These are phyloP conservation scores for Trypanosoma cruzi DNA, from an alignment of 208 protist species.

Conservation along the genomic window DNA sequence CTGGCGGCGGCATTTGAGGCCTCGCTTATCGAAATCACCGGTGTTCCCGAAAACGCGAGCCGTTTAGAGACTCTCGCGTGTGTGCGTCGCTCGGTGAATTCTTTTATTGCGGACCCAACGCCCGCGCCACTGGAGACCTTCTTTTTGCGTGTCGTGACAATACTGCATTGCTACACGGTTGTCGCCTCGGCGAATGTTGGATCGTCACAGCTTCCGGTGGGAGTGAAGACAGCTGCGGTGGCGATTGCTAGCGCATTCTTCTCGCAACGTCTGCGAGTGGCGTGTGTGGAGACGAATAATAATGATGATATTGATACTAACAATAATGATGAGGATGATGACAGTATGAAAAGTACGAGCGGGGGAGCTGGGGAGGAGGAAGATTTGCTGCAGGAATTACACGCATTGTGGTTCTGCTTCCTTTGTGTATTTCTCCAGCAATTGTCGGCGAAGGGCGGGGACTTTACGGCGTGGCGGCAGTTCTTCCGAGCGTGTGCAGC, in stretches of 20 bases:
- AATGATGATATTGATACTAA: too few relatives aligned
- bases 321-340: constrained; percentile 1
- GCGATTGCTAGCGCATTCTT: constrained; percentile 35
- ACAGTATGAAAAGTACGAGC: not conserved
- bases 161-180: constrained; percentile 30
- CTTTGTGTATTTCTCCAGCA: constrained; percentile 77
- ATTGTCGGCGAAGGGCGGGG: constrained; percentile 51
- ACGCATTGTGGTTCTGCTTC: constrained; percentile 60
- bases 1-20: constrained; percentile 19
- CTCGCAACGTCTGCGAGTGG: constrained; percentile 10
- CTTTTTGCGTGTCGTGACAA: constrained; percentile 28
- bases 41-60: not conserved
- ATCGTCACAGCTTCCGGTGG: constrained; percentile 14
- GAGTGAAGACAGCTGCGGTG: constrained; percentile 28
- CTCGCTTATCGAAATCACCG: not conserved
- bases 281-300: not conserved
- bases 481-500: constrained; percentile 45
- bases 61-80: not conserved
- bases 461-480: constrained; percentile 37
- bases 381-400: not conserved
- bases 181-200: not conserved
- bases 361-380: not conserved
- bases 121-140: constrained; percentile 25
- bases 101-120: constrained; percentile 12
- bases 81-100: constrained; percentile 17